phyloP scores from a whole-genome alignment of 2,329 filamentous ascomycete genomes.

The Leptographium wingfieldii region DNA sequence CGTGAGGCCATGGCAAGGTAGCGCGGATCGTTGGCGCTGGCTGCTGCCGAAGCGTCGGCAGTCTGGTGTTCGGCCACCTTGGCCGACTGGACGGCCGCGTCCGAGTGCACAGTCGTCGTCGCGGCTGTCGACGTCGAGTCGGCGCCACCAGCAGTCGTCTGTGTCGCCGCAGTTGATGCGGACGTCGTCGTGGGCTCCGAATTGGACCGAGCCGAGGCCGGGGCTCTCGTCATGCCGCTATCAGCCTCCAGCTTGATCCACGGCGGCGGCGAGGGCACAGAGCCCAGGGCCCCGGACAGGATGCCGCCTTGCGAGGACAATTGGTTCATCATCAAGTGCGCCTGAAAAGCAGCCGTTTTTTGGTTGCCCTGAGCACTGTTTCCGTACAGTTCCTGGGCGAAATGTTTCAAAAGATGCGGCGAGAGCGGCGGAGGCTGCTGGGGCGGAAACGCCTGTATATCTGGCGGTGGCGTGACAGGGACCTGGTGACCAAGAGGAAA shows the following conservation, averaged over 20 bases:
- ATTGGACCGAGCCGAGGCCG: not conserved
- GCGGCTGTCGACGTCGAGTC: not conserved
- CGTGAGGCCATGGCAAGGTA: constrained; percentile 33
- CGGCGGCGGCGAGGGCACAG: not conserved
- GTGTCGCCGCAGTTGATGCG: not conserved
- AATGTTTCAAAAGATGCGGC: constrained; percentile 12
- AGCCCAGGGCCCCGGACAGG: not conserved
- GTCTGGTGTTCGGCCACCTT: not conserved
- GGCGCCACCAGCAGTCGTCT: not conserved
- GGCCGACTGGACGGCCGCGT: not conserved
- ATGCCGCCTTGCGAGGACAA: not conserved
- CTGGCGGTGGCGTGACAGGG: constrained; percentile 27
- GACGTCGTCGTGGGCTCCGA: not conserved
- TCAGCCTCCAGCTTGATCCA: not conserved
- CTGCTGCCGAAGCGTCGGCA: constrained; percentile 1
- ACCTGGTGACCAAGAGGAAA: constrained; percentile 20
- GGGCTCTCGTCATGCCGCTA: not conserved
- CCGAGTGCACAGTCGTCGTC: not conserved
- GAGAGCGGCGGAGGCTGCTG: constrained; percentile 9
- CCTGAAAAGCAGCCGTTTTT: constrained; percentile 5
- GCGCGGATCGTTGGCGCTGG: constrained; percentile 23
- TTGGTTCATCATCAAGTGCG: constrained; percentile 7
- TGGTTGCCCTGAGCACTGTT: not conserved
- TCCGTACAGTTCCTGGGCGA: constrained; percentile 14
- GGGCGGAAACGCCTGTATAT: constrained; percentile 21